These are phyloP conservation scores for Lactuca sativa DNA, from an alignment of 129 eudicot species.

Conservation along the genomic window DNA sequence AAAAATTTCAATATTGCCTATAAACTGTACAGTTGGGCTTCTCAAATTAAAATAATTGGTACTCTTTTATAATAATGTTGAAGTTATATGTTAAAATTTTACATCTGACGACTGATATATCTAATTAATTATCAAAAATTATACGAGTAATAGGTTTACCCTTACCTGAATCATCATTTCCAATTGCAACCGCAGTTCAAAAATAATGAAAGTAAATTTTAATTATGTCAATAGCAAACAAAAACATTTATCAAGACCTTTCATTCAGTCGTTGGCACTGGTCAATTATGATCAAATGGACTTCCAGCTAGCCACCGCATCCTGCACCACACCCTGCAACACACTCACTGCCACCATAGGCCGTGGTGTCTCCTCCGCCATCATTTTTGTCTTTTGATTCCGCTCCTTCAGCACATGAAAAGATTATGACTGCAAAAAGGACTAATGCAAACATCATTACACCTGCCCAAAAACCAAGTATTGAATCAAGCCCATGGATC, in stretches of 20 bases:
- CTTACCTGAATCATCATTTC: neutral
- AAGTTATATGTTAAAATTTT: too few relatives aligned
- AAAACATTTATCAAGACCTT: neutral
- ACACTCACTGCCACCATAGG: slow-evolving; percentile 34
- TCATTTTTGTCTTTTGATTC: slow-evolving; percentile 36
- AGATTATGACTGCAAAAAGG: slow-evolving; percentile 27
- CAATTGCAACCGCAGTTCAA: neutral
- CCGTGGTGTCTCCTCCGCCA: slow-evolving; percentile 23
- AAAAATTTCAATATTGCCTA: too few relatives aligned
- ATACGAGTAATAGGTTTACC: slow-evolving; percentile 2
- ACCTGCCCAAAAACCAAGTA: slow-evolving; percentile 38
- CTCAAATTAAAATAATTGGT: too few relatives aligned
- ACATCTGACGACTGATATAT: too few relatives aligned
- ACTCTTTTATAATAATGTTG: too few relatives aligned
- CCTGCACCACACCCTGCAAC: slow-evolving; percentile 45
- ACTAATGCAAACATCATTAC: slow-evolving; percentile 26
- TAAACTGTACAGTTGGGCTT: too few relatives aligned
- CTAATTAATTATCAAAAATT: neutral
- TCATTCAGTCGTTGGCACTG: neutral
- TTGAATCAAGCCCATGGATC: slow-evolving; percentile 9
- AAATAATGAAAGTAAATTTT: too few relatives aligned
- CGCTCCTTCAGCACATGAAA: slow-evolving; percentile 49
- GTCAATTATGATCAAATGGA: neutral
- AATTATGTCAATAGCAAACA: neutral
- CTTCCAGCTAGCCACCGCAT: slow-evolving; percentile 41